These are phyloP conservation scores for Pelagophyceae sp. DNA, from an alignment of 352 stramenopile species.

Conservation along the genomic window DNA sequence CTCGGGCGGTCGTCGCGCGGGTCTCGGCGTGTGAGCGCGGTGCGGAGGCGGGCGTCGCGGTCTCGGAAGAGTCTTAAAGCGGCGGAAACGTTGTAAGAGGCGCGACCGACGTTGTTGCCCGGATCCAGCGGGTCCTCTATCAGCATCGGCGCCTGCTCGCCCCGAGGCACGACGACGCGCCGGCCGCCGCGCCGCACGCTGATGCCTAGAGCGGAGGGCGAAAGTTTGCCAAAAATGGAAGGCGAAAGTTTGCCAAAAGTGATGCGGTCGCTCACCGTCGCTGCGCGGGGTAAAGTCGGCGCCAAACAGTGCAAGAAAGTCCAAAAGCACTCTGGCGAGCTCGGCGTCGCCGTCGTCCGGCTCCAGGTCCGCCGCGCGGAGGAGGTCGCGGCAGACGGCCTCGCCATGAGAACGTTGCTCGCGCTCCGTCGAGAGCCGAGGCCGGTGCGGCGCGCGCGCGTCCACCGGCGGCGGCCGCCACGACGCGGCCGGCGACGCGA, in stretches of 20 bases:
- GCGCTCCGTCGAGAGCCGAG: neutral
- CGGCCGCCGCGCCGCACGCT: slow-evolving; percentile 2
- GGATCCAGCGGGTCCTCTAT: slow-evolving; percentile 12
- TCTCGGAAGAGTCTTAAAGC: neutral
- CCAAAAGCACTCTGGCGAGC: neutral
- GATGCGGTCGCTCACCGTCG: no score
- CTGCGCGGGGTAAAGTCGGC: neutral
- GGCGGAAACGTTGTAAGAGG: neutral
- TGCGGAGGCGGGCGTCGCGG: neutral
- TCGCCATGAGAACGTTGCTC: neutral
- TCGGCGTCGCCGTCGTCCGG: neutral
- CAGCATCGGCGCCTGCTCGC: neutral
- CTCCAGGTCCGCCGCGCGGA: neutral
- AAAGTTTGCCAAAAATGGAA: no score
- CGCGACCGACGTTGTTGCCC: slow-evolving; percentile 13
- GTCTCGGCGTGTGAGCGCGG: neutral
- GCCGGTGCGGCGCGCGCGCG: neutral
- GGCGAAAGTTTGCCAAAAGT: no score
- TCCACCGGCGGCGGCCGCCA: neutral
- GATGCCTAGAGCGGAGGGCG: neutral
- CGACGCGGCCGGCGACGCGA: neutral
- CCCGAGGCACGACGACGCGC: neutral
- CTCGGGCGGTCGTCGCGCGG: neutral
- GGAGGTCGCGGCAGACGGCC: neutral
- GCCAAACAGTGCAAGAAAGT: slow-evolving; percentile 5